Evolutionary conservation across 352 stramenopile species (phyloP), one percentile per base, ranked within the genome.

Genomic region (Phytophthora nicotianae): DNA sequence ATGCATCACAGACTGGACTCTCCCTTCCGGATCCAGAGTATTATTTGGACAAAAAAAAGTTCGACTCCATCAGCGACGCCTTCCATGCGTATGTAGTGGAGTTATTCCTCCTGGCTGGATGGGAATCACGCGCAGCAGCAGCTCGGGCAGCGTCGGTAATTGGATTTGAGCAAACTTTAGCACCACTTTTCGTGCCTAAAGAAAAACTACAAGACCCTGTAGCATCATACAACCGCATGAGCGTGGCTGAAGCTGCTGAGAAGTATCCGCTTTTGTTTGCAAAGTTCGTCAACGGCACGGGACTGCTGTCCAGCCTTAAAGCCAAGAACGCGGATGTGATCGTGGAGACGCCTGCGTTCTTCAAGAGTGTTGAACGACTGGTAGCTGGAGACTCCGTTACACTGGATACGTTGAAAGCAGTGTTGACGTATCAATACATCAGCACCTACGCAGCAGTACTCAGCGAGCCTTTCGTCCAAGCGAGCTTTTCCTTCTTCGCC

Each of bases 1-100:
- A 97, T 58, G 70, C 95, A 5, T 86, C 73, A 14, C 92, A 98
- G 61, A 78, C 42, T 2, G 84, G 93, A 0, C 74, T 98, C n/a
- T 85, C 81, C 32, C 68, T 99, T 10, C 93, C 93, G 0, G 90
- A 97, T 64, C 81, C 76, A 3, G 72, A 96, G 65, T 98, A 98
- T 58, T 98, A 98, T 66, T 79, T 98, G 46, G 89, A 98, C 58
- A 62, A 79, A 2, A 76, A 72, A 17, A 77, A 96, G 47, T 97
- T 96, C 57, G 64, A 86, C 26, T 74, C 86, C 8, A 68, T 97
- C 19, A 75, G 77, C 10, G 65, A 70, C 16, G 75, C 76, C 9
- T 98, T 97, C 41, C 76, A 86, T 41, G 78, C 78, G 32, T 92
- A 90, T 53, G 70, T 98, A 24, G 67, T 80, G 10, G 62, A 79